Evolutionary conservation across 768 basidiomycete species (phyloP).

Genomic region (Hericium coralloides): DNA sequence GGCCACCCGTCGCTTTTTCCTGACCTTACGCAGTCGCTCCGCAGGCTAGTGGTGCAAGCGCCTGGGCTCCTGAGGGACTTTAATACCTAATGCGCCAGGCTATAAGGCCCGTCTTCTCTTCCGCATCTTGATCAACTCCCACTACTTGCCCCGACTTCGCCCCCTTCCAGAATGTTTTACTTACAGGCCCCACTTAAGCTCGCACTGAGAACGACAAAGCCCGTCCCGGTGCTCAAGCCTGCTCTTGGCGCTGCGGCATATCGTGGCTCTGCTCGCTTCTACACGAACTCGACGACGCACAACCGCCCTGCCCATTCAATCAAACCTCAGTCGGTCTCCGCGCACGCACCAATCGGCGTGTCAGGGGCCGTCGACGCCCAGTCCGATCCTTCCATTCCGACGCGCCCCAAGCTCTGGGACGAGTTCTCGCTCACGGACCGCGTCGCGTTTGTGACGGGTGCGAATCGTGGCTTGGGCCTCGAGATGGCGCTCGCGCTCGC

Average conservation of each 20-base stretch:
- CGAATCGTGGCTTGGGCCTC: conserved; percentile 50
- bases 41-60: too few relatives aligned
- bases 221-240: background rate
- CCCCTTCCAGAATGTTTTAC: too few relatives aligned
- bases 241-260: background rate
- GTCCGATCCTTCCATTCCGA: conserved; percentile 22
- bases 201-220: too few relatives aligned
- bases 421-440: conserved; percentile 48
- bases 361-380: conserved; percentile 43
- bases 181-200: too few relatives aligned
- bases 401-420: conserved; percentile 43
- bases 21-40: too few relatives aligned
- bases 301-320: background rate
- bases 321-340: conserved; percentile 27
- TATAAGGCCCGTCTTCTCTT: too few relatives aligned
- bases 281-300: background rate
- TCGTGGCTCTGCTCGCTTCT: background rate
- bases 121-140: too few relatives aligned
- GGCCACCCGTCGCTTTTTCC: too few relatives aligned
- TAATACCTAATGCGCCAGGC: too few relatives aligned
- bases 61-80: too few relatives aligned
- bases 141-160: too few relatives aligned
- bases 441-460: conserved; percentile 35
- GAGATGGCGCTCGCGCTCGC: conserved; percentile 69
- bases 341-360: conserved; percentile 54